Base-by-base conservation (phyloP, 2,329 filamentous ascomycete genomes). In the Penicillium sp. region DNA sequence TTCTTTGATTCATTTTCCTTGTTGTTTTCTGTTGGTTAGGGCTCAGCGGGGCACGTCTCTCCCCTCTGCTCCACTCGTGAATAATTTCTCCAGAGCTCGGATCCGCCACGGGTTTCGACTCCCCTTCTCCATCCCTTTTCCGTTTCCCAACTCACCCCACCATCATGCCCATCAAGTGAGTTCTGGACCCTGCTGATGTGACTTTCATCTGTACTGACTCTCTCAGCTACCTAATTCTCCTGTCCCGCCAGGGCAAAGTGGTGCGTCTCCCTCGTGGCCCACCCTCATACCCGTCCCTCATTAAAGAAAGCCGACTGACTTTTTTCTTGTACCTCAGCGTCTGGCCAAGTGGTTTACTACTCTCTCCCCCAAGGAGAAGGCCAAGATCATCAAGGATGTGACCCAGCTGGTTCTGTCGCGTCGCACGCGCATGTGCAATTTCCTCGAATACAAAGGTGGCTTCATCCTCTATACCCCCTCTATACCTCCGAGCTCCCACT, bases 311-410 rank as follows among this genome's bases (percentile, higher is more conserved):
- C 43, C 57, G 43, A 63, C 65, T 72, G 53, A 71, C 64, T 67
- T 69, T 60, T 62, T 53, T 64, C 57, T 54, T 64, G 31, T 37
- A 48, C 65, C 58, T 63, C 79, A 99, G 95, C 93, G 95, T 74
- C 88, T 99, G 55, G 95, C 95, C 67, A 99, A 99, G 82, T 99
- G 95, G 95, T 99, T 99, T 80, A 96, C 93, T 54, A 99, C 95
- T 16, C 85, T 99, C 62, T 96, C 93, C 35, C 95, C 95, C 63
- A 97, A 90, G 79, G 95, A 99, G 74, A 99, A 99, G 82, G 95
- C 93, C 79, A 99, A 99, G 85, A 98, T 99, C 75, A 93, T 99
- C 84, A 99, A 99, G 80, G 95, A 99, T 83, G 95, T 99, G 71
- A 92, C 95, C 60, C 95, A 98, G 79, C 90, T 98, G 50, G 95